Conservation (phyloP, 2,329 filamentous ascomycete species). For the Colletotrichum melonis region DNA sequence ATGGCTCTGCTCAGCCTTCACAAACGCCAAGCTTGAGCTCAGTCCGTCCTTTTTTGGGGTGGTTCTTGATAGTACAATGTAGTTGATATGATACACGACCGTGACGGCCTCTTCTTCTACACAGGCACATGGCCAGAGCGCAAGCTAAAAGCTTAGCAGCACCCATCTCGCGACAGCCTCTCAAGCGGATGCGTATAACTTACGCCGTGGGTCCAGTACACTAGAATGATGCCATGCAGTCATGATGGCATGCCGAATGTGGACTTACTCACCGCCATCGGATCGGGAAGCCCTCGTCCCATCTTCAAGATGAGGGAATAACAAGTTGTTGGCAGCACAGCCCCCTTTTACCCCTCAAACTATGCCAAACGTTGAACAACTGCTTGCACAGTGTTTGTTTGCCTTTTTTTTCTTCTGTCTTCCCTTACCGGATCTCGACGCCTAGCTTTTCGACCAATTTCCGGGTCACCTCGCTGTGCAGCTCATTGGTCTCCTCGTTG, state of each 20-base stretch:
- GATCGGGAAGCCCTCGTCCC: slow-evolving; percentile 17
- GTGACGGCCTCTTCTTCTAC: not conserved
- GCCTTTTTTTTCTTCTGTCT: slow-evolving; percentile 37
- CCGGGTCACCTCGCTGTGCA: slow-evolving; percentile 76
- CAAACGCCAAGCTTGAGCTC: not conserved
- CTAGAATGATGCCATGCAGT: not conserved
- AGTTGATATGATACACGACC: slow-evolving; percentile 30
- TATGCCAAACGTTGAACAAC: slow-evolving; percentile 6
- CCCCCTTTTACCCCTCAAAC: slow-evolving; percentile 32
- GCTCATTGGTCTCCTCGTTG: slow-evolving; percentile 79
- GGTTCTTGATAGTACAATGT: slow-evolving; percentile 25
- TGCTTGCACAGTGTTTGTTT: not conserved
- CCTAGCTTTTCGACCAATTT: slow-evolving; percentile 77
- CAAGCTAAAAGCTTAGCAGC: not conserved
- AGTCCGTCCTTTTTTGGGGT: not conserved
- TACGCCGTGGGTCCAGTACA: not conserved
- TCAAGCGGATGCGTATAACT: slow-evolving; percentile 7
- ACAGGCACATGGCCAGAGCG: not conserved
- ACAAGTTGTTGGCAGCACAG: slow-evolving; percentile 28
- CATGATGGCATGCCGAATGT: too few species aligned
- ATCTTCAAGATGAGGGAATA: slow-evolving; percentile 13
- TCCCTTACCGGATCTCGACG: slow-evolving; percentile 74
- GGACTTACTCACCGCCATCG: not conserved
- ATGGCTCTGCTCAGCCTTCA: not conserved
- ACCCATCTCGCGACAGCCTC: not conserved